These are phyloP conservation scores for Heterobasidion occidentale DNA, from an alignment of 1,284 basidiomycete genomes.

Conservation along the genomic window DNA sequence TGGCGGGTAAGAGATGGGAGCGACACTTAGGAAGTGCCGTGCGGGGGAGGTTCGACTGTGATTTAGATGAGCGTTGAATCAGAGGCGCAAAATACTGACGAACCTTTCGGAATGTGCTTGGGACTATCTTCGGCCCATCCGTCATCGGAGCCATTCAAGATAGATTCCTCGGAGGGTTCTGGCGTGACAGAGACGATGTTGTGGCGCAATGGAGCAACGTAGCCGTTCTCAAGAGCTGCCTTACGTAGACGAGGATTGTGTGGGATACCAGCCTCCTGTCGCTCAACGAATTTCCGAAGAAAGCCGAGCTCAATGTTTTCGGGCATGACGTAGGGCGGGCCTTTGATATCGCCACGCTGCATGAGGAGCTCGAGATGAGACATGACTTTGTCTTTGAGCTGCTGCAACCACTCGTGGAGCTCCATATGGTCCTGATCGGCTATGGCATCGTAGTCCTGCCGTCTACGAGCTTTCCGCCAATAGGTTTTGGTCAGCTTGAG, in stretches of 20 bases:
- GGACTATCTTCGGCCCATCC: constrained; percentile 8
- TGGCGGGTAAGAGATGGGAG: constrained; percentile 2
- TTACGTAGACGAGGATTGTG: constrained; percentile 72
- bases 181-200: constrained; percentile 37
- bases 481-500: constrained; percentile 77
- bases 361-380: constrained; percentile 74
- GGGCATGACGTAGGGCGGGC: constrained; percentile 71
- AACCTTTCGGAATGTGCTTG: constrained; percentile 5
- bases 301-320: constrained; percentile 69
- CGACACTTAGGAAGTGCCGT: constrained; percentile 1
- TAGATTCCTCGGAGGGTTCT: constrained; percentile 37
- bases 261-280: constrained; percentile 59
- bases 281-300: constrained; percentile 72
- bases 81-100: background rate
- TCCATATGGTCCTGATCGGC: constrained; percentile 83
- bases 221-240: constrained; percentile 27
- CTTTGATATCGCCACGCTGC: constrained; percentile 77
- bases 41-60: constrained; percentile 5
- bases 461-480: constrained; percentile 68
- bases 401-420: constrained; percentile 75
- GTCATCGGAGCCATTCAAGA: constrained; percentile 9
- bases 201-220: constrained; percentile 16
- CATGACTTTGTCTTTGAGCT: constrained; percentile 80
- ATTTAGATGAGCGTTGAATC: background rate
- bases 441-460: constrained; percentile 73